Evolutionary conservation across 106 monocot genomes (phyloP), one percentile per base, ranked within the genome.

Genomic region (Platanthera zijinensis): DNA sequence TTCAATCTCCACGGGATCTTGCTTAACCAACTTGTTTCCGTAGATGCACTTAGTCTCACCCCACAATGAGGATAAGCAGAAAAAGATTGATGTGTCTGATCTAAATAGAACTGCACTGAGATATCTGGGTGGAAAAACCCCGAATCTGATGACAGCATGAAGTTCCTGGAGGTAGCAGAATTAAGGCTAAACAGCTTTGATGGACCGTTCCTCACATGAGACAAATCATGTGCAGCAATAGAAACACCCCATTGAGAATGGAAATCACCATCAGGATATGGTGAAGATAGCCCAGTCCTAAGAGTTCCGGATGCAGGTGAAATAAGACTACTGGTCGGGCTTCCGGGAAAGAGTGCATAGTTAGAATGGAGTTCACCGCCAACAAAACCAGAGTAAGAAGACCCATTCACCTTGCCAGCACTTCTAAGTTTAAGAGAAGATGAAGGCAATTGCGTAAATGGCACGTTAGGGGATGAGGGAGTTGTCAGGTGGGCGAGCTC

Each of bases 381-480:
- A 57, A 78, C 77, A 83, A 87, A 93, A 50, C 84, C 61, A 80
- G 92, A 79, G 49, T 85, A 82, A 51, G 86, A 78, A 68, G 71
- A 86, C 39, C 75, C 78, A 61, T 87, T 87, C 46, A 52, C 85
- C 78, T 89, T 87, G n/a, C 83, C 64, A 50, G 84, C 63, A 78
- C 64, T 77, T 81, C 87, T 90, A 50, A 86, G 80, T 71, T 85
- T 83, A 48, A 86, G 63, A 25, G 92, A 80, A 54, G 96, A 96
- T 10, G 89, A 97, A 74, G 94, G 91, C 76, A 89, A 97, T 12
- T 84, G 82, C 30, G 97, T 93, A 83, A 79, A 97, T 52, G 97
- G 97, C 21, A 97, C 97, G 79, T 97, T 93, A 6, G 97, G 97
- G 7, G 97, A 97, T 63, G 97, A 94, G 18, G 97, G 97, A 50